Conservation (phyloP, 1,284 basidiomycete genomes). For the Phylloporus sp. region DNA sequence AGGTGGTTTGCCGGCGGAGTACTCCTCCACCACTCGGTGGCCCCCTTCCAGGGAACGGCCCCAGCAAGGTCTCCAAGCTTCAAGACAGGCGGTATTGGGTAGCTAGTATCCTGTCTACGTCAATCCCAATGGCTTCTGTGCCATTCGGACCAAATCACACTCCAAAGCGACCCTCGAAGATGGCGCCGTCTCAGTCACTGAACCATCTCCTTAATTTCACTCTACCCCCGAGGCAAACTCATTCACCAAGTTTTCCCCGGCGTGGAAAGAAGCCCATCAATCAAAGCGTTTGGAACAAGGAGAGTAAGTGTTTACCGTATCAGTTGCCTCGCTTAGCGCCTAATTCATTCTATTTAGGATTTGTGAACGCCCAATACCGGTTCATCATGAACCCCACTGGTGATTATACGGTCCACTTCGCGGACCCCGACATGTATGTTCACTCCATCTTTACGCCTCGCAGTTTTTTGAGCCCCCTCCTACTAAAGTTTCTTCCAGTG, state of each 20-base stretch:
- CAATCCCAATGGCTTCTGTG: slow-evolving; percentile 45
- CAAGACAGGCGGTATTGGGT: not conserved
- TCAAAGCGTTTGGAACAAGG: slow-evolving; percentile 80
- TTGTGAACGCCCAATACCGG: slow-evolving; percentile 92
- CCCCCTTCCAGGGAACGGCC: slow-evolving; percentile 39
- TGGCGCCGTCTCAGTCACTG: slow-evolving; percentile 64
- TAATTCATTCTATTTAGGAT: slow-evolving; percentile 53
- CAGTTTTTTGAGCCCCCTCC: slow-evolving; percentile 14
- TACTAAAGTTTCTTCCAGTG: slow-evolving; percentile 84
- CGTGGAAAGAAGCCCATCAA: slow-evolving; percentile 70
- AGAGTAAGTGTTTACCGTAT: slow-evolving; percentile 62
- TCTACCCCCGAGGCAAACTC: slow-evolving; percentile 75
- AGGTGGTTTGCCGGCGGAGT: not conserved
- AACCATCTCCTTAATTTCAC: slow-evolving; percentile 87
- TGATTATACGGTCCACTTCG: slow-evolving; percentile 94
- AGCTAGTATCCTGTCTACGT: slow-evolving; percentile 18
- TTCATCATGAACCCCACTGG: slow-evolving; percentile 92
- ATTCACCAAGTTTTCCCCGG: slow-evolving; percentile 63
- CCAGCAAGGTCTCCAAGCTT: slow-evolving; percentile 24
- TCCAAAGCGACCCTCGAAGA: slow-evolving; percentile 66
- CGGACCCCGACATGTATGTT: slow-evolving; percentile 90
- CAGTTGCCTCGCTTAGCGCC: slow-evolving; percentile 11
- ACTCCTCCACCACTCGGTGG: slow-evolving; percentile 20
- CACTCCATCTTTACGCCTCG: slow-evolving; percentile 7
- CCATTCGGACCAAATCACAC: slow-evolving; percentile 41